Percentiles rank a stretch among this genome's conserved stretches.
These are phyloP conservation scores for Penicillium rolfsii DNA, from an alignment of 2,329 filamentous ascomycete species.

Conservation along the genomic window DNA sequence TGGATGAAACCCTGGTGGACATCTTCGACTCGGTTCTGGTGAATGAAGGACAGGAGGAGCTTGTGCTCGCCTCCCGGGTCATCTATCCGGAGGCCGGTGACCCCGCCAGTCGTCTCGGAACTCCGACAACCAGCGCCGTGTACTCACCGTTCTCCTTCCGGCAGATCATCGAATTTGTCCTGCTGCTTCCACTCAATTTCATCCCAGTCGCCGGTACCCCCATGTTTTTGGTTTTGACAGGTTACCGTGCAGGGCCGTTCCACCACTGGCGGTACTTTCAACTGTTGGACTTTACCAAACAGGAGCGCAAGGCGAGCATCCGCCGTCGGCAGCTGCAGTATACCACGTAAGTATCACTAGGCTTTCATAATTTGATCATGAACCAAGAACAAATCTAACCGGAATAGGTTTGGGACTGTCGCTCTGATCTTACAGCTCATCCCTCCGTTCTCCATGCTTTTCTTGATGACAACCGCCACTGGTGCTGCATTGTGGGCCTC, in stretches of 20 bases:
- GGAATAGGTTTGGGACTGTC: slow-evolving; percentile 73
- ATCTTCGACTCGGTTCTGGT: slow-evolving; percentile 86
- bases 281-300: slow-evolving; percentile 72
- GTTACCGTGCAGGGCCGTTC: slow-evolving; percentile 82
- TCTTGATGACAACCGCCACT: slow-evolving; percentile 81
- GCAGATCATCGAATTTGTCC: slow-evolving; percentile 84
- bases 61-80: slow-evolving; percentile 69
- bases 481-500: slow-evolving; percentile 87
- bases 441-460: slow-evolving; percentile 89
- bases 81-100: slow-evolving; percentile 69
- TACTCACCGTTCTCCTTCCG: slow-evolving; percentile 88
- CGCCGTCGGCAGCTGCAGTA: slow-evolving; percentile 75
- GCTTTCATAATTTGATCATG: not conserved
- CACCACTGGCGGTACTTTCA: slow-evolving; percentile 91
- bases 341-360: slow-evolving; percentile 64
- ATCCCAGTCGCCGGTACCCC: slow-evolving; percentile 81
- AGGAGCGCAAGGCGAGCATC: slow-evolving; percentile 72
- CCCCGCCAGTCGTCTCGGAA: slow-evolving; percentile 78
- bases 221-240: slow-evolving; percentile 84
- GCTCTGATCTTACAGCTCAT: slow-evolving; percentile 85
- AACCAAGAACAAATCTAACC: slow-evolving; percentile 2
- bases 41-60: slow-evolving; percentile 69
- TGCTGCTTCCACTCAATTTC: slow-evolving; percentile 81
- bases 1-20: slow-evolving; percentile 77
- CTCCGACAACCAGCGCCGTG: slow-evolving; percentile 73